phyloP scores from a whole-genome alignment of 495 filamentous ascomycete genomes.

The Astrothelium macrocarpum region DNA sequence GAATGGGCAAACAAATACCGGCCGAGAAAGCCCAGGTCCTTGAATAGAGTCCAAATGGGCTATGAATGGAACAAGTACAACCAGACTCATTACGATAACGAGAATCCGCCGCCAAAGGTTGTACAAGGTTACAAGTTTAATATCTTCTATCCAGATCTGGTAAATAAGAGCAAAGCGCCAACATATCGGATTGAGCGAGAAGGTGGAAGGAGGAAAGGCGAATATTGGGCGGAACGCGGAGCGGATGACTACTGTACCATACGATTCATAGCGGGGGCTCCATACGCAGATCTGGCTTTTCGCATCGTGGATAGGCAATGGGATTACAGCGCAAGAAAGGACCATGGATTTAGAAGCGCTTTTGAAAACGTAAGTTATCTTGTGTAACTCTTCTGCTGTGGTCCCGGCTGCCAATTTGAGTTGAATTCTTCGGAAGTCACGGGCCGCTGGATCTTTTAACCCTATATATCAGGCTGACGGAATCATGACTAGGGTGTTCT shows the following conservation, averaged over 20 bases:
- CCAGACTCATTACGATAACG: constrained; percentile 98
- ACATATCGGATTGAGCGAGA: constrained; percentile 94
- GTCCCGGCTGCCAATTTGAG: constrained; percentile 6
- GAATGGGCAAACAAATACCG: constrained; percentile 86
- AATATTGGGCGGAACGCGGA: constrained; percentile 90
- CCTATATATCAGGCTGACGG: constrained; percentile 18
- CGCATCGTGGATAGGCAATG: constrained; percentile 98
- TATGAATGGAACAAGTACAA: constrained; percentile 99
- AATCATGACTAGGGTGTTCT: constrained; percentile 63
- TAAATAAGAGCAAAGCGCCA: constrained; percentile 87
- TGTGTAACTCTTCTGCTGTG: constrained; percentile 7
- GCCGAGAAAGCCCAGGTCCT: constrained; percentile 89
- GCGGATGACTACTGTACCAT: constrained; percentile 97
- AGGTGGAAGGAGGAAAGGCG: constrained; percentile 73
- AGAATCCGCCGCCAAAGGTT: constrained; percentile 95
- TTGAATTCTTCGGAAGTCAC: constrained; percentile 16
- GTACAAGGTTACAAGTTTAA: constrained; percentile 99
- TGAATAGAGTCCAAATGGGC: constrained; percentile 97
- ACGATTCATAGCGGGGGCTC: constrained; percentile 87
- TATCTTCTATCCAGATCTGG: constrained; percentile 98
- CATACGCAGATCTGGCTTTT: constrained; percentile 96
- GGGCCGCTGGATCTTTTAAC: constrained; percentile 12
- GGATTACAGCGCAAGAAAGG: constrained; percentile 94
- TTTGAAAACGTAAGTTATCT: constrained; percentile 79
- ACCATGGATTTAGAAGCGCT: constrained; percentile 88